Percentiles rank a stretch among this genome's conserved stretches.
phyloP scores from a whole-genome alignment of 306 rosid species.

The Cucurbita argyrosperma region DNA sequence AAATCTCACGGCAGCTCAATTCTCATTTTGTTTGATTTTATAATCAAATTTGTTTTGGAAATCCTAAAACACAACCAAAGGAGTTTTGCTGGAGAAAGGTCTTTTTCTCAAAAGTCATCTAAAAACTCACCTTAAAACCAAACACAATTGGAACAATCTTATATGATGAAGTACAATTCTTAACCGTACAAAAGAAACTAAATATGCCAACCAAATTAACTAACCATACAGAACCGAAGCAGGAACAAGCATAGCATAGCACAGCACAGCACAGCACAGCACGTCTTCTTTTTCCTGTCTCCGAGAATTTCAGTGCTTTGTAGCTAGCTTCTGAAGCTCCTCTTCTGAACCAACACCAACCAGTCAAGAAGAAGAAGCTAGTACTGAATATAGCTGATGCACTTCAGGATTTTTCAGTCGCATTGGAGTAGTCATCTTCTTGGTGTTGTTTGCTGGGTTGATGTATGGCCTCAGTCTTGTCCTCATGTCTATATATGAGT shows the following conservation, averaged over 20 bases:
- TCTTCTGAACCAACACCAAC: background rate
- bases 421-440: constrained; percentile 14
- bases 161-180: background rate
- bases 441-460: constrained; percentile 61
- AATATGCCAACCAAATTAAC: background rate
- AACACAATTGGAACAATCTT: background rate
- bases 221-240: background rate
- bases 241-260: background rate
- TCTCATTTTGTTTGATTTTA: background rate
- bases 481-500: constrained; percentile 36
- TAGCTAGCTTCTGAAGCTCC: background rate
- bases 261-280: background rate
- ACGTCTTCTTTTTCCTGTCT: background rate
- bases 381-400: constrained; percentile 23
- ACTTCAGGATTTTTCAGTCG: constrained; percentile 25
- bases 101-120: background rate
- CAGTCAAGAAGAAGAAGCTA: background rate
- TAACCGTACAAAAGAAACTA: background rate
- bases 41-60: too few species aligned
- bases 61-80: background rate
- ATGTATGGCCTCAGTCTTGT: constrained; percentile 83
- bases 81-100: background rate
- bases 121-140: background rate
- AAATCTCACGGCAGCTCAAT: background rate
- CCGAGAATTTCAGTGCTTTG: background rate